Evolutionary conservation across 371 early-diverging fungal species (phyloP).

Genomic region (Rhizopus stolonifer): DNA sequence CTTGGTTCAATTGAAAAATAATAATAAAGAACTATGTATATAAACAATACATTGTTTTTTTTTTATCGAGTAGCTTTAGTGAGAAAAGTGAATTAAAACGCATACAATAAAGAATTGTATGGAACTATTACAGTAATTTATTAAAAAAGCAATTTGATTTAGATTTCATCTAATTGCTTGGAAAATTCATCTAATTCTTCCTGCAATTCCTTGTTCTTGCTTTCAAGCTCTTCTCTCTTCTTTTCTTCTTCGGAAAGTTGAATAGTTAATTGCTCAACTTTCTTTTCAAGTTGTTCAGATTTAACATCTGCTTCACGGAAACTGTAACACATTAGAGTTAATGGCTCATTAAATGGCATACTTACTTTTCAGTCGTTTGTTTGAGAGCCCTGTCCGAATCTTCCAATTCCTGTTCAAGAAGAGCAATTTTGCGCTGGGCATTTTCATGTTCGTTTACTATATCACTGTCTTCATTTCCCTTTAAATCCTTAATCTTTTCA

Average conservation of each 20-base stretch:
- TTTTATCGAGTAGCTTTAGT: not conserved
- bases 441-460: constrained; percentile 65
- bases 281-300: constrained; percentile 80
- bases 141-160: constrained; percentile 12
- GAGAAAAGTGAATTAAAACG: not conserved
- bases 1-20: not conserved
- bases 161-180: constrained; percentile 70
- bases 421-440: constrained; percentile 59
- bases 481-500: constrained; percentile 60
- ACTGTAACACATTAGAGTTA: constrained; percentile 32
- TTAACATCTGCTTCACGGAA: constrained; percentile 77
- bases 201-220: constrained; percentile 60
- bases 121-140: not conserved
- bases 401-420: constrained; percentile 71
- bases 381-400: constrained; percentile 66
- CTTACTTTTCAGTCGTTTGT: constrained; percentile 71
- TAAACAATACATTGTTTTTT: not conserved
- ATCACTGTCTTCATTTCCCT: constrained; percentile 60
- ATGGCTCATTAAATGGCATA: not conserved
- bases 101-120: not conserved
- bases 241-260: constrained; percentile 59
- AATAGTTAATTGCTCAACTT: constrained; percentile 65
- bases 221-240: constrained; percentile 60
- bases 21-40: not conserved
- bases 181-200: constrained; percentile 71